phyloP scores from a whole-genome alignment of 2,329 filamentous ascomycete species.

The Magnaporthales sp. region DNA sequence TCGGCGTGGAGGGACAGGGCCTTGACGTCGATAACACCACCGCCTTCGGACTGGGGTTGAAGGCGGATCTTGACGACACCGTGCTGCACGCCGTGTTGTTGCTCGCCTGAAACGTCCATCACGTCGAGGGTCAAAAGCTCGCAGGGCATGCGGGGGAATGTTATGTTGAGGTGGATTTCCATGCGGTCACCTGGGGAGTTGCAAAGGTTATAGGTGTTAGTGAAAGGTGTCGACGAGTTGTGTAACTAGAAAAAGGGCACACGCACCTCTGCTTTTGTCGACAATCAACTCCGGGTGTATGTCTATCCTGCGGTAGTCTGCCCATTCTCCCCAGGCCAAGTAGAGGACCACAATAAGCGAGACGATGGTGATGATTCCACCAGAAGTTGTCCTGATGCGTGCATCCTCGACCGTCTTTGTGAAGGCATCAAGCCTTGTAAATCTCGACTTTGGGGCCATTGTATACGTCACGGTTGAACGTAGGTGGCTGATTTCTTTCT shows the following conservation, averaged over 20 bases:
- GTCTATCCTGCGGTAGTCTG: slow-evolving; percentile 76
- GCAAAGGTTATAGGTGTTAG: not conserved
- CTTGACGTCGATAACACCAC: slow-evolving; percentile 63
- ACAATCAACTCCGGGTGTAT: slow-evolving; percentile 91
- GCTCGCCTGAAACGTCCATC: slow-evolving; percentile 97
- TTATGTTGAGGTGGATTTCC: slow-evolving; percentile 98
- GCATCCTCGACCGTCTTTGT: slow-evolving; percentile 99
- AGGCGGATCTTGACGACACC: slow-evolving; percentile 88
- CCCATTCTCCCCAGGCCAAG: slow-evolving; percentile 91
- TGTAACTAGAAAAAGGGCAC: not conserved
- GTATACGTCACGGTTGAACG: slow-evolving; percentile 6
- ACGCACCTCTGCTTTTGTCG: slow-evolving; percentile 84
- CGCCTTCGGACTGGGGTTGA: slow-evolving; percentile 62
- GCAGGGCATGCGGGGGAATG: slow-evolving; percentile 88
- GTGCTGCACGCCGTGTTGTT: slow-evolving; percentile 89
- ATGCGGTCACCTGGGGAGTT: slow-evolving; percentile 72
- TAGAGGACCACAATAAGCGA: slow-evolving; percentile 84
- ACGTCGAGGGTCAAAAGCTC: slow-evolving; percentile 94
- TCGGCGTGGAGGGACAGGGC: slow-evolving; percentile 61
- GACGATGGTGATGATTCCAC: slow-evolving; percentile 87
- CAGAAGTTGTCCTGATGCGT: slow-evolving; percentile 87
- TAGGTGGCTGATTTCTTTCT: not conserved
- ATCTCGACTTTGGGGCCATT: slow-evolving; percentile 89
- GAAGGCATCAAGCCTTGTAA: slow-evolving; percentile 95
- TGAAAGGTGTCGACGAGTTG: not conserved